Percentiles rank a stretch among this genome's conserved stretches.
Evolutionary conservation across 352 stramenopile genomes (phyloP).

Genomic region (Phytopythium sindhum): DNA sequence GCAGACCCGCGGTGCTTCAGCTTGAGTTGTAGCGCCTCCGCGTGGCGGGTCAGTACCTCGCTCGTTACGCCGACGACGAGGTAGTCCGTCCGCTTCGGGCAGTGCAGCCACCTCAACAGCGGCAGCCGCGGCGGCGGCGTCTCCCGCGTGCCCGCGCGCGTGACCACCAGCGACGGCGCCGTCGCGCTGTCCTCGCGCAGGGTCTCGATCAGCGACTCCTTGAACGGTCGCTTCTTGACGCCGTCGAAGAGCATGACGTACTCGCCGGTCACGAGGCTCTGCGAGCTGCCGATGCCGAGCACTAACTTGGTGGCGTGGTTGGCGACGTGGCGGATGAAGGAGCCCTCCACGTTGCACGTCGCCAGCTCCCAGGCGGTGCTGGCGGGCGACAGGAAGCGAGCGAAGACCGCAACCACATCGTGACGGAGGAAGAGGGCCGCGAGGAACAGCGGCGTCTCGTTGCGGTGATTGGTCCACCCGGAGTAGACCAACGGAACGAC

Average conservation of each 20-base stretch:
- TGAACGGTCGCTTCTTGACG: slow-evolving; percentile 52
- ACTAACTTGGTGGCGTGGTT: slow-evolving; percentile 26
- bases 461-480: slow-evolving; percentile 68
- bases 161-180: slow-evolving; percentile 49
- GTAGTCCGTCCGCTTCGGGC: slow-evolving; percentile 29
- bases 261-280: slow-evolving; percentile 36
- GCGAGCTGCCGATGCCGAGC: slow-evolving; percentile 22
- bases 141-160: slow-evolving; percentile 25
- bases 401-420: slow-evolving; percentile 34
- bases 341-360: slow-evolving; percentile 74
- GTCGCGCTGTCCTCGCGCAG: slow-evolving; percentile 64
- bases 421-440: slow-evolving; percentile 54
- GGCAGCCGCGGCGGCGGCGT: slow-evolving; percentile 8
- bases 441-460: slow-evolving; percentile 67
- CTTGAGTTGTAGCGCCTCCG: slow-evolving; percentile 62
- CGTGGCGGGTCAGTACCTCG: slow-evolving; percentile 53
- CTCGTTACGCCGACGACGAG: slow-evolving; percentile 56
- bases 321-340: slow-evolving; percentile 54
- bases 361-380: slow-evolving; percentile 50
- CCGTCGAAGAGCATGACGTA: slow-evolving; percentile 77
- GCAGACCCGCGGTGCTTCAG: slow-evolving; percentile 66
- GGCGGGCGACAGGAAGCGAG: slow-evolving; percentile 24
- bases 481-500: slow-evolving; percentile 14
- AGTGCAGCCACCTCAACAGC: not conserved
- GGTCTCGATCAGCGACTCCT: slow-evolving; percentile 69